A percentile compares a stretch with the other conserved stretches of the same genome.
Evolutionary conservation across 129 eudicot genomes (phyloP).

Genomic region (Flaveria brownii): DNA sequence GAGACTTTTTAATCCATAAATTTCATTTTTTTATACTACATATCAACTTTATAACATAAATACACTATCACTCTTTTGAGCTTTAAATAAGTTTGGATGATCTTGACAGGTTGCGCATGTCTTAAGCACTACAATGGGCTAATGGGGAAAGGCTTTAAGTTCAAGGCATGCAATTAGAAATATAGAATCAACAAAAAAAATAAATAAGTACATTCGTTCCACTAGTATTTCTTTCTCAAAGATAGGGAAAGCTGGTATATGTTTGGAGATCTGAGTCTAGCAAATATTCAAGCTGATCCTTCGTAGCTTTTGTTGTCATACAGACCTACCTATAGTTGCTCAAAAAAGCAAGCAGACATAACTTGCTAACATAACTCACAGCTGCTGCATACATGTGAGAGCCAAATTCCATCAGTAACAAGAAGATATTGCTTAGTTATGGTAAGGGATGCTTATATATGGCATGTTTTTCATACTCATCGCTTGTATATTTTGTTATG

Average conservation of each 20-base stretch:
- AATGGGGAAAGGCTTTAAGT: not conserved
- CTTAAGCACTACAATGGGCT: not conserved
- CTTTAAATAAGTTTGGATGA: not conserved
- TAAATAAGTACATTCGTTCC: not conserved
- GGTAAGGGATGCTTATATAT: conserved; percentile 15
- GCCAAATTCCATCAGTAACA: not conserved
- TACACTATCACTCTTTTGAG: not conserved
- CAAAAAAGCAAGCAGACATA: not conserved
- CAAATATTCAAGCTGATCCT: not conserved
- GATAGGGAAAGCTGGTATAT: not conserved
- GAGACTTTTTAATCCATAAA: not conserved
- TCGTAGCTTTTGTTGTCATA: not conserved
- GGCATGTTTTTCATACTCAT: not conserved
- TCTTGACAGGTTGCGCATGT: not conserved
- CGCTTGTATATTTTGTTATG: too few relatives aligned
- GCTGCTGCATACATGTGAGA: not conserved
- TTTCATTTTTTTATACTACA: not conserved
- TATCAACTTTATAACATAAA: not conserved
- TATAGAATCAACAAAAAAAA: not conserved
- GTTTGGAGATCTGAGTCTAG: not conserved
- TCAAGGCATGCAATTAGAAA: not conserved
- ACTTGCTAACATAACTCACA: not conserved
- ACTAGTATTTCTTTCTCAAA: not conserved
- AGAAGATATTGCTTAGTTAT: not conserved
- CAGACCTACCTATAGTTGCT: not conserved